Evolutionary conservation across 2,329 filamentous ascomycete species (phyloP).

Genomic region (Bimuria novae-zelandiae): DNA sequence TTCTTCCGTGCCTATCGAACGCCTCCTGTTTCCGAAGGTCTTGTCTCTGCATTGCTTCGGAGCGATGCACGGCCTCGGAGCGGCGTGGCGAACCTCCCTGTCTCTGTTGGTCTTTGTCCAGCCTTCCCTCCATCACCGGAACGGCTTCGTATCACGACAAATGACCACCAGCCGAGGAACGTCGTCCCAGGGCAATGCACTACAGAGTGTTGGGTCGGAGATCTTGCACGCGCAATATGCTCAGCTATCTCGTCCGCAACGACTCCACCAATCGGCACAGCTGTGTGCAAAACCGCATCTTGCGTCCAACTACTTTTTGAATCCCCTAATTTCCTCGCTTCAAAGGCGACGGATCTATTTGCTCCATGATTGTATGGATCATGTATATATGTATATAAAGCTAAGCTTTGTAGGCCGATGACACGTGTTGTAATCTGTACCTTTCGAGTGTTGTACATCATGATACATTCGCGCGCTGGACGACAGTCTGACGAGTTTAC

Average conservation of each 20-base stretch:
- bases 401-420: too few species aligned
- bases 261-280: constrained; percentile 19
- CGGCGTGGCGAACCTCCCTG: constrained; percentile 7
- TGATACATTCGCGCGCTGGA: too few species aligned
- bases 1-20: background rate
- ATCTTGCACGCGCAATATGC: constrained; percentile 22
- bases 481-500: too few species aligned
- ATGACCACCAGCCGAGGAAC: constrained; percentile 1
- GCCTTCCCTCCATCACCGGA: background rate
- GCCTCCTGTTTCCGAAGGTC: background rate
- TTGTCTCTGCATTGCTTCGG: constrained; percentile 6
- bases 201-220: constrained; percentile 3
- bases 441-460: too few species aligned
- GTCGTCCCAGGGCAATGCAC: background rate
- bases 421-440: too few species aligned
- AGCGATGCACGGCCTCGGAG: constrained; percentile 6
- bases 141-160: background rate
- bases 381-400: too few species aligned
- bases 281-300: constrained; percentile 8
- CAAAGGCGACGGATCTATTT: background rate
- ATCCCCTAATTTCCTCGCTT: background rate
- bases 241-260: constrained; percentile 18
- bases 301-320: constrained; percentile 13
- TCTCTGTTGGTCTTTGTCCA: constrained; percentile 9
- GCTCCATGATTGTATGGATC: background rate